A percentile compares a stretch with the other conserved stretches of the same genome.
Evolutionary conservation across 2,329 filamentous ascomycete species (phyloP).

Genomic region (Sporothrix schenckii): DNA sequence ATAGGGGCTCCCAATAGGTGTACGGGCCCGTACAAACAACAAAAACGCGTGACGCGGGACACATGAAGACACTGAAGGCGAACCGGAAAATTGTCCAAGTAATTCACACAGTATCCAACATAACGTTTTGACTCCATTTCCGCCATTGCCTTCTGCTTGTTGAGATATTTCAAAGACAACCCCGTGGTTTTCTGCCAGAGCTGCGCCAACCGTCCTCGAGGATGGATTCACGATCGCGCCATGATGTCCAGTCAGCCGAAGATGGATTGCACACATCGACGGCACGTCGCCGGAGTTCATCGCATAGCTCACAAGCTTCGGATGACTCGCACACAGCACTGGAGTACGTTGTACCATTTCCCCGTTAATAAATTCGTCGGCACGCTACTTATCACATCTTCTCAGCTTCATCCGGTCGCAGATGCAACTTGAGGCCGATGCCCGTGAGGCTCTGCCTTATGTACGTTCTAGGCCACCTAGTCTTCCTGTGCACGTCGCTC

Average conservation of each 20-base stretch:
- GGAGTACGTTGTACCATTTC: constrained; percentile 52
- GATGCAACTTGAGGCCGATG: constrained; percentile 89
- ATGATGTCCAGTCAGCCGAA: constrained; percentile 41
- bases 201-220: background rate
- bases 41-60: background rate
- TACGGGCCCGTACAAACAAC: too few species aligned
- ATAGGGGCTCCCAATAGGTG: too few species aligned
- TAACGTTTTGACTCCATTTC: background rate
- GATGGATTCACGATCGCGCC: constrained; percentile 28
- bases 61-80: background rate
- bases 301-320: constrained; percentile 62
- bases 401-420: constrained; percentile 85
- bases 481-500: background rate
- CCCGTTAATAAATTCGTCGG: background rate
- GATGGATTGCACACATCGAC: constrained; percentile 48
- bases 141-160: background rate
- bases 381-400: constrained; percentile 5
- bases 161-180: background rate
- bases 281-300: constrained; percentile 61
- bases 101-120: background rate
- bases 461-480: constrained; percentile 54
- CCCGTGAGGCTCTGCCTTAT: constrained; percentile 91
- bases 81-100: constrained; percentile 15
- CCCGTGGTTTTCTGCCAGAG: background rate
- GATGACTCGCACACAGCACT: constrained; percentile 72